A percentile compares a stretch with the other conserved stretches of the same genome.
Conservation (phyloP, 768 basidiomycete species). For the Tephrocybe sp. region DNA sequence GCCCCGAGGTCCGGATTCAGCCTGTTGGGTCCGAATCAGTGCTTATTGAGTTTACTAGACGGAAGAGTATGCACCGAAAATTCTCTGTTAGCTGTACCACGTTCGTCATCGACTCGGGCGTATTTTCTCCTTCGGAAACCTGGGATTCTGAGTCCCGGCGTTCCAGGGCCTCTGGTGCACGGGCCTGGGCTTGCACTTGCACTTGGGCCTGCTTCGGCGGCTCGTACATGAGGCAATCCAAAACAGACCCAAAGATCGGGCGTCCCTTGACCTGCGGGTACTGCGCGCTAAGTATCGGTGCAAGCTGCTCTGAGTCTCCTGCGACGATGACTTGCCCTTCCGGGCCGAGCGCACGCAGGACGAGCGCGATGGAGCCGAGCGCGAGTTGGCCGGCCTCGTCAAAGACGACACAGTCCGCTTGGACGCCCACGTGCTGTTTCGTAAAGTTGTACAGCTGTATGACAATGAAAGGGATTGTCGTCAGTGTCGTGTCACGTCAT, state of each 20-base stretch:
- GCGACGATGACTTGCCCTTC: slow-evolving; percentile 43
- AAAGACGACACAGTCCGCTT: slow-evolving; percentile 41
- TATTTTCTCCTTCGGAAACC: slow-evolving; percentile 19
- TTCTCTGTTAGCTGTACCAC: slow-evolving; percentile 51
- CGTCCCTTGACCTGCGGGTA: slow-evolving; percentile 39
- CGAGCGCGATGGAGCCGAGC: slow-evolving; percentile 42
- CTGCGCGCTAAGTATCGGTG: slow-evolving; percentile 44
- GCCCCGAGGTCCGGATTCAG: slow-evolving; percentile 52
- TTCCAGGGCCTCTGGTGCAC: too few species aligned
- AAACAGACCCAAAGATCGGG: slow-evolving; percentile 44
- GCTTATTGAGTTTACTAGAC: neutral
- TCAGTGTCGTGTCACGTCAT: too few species aligned
- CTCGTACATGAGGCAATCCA: slow-evolving; percentile 42
- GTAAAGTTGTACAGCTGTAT: slow-evolving; percentile 45
- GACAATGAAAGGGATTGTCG: neutral
- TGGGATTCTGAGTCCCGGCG: slow-evolving; percentile 19
- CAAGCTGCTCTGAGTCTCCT: slow-evolving; percentile 51
- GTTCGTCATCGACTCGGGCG: slow-evolving; percentile 16
- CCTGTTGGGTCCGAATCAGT: slow-evolving; percentile 19
- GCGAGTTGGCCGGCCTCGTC: slow-evolving; percentile 54
- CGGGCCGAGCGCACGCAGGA: slow-evolving; percentile 36
- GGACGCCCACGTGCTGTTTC: slow-evolving; percentile 30
- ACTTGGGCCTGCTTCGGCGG: neutral
- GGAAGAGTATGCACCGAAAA: slow-evolving; percentile 34
- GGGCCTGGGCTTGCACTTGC: neutral